A percentile compares a stretch with the other conserved stretches of the same genome.
These are phyloP conservation scores for Paramecium pentaurelia DNA, from an alignment of 73 alveolate species.

Conservation along the genomic window DNA sequence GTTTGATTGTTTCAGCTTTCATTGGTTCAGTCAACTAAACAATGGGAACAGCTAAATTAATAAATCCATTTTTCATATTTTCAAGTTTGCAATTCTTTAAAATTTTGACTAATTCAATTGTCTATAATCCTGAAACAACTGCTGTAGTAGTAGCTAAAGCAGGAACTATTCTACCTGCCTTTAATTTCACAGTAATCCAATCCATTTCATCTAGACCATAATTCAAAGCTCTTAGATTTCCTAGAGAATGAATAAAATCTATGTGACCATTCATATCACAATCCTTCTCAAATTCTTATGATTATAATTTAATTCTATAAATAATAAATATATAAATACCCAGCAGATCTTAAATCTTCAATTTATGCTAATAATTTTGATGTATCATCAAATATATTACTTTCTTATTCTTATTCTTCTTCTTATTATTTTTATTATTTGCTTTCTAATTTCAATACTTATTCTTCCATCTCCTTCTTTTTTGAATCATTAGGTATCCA, in stretches of 20 bases:
- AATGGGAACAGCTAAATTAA: constrained; percentile 56
- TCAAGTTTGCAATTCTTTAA: constrained; percentile 19
- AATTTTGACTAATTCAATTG: constrained; percentile 85
- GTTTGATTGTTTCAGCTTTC: constrained; percentile 1
- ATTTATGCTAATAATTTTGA: constrained; percentile 62
- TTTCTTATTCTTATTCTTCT: constrained; percentile 61
- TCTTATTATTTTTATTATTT: constrained; percentile 4
- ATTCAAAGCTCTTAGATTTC: constrained; percentile 87
- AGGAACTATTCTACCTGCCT: constrained; percentile 97
- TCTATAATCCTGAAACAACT: constrained; percentile 89
- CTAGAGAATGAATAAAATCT: constrained; percentile 88
- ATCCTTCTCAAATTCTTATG: constrained; percentile 94
- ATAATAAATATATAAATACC: not conserved
- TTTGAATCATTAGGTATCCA: constrained; percentile 85
- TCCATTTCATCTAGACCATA: constrained; percentile 90
- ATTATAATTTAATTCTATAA: not conserved
- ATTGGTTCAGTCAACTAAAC: constrained; percentile 50
- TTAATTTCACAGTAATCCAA: constrained; percentile 94
- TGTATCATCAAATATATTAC: constrained; percentile 57
- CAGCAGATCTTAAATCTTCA: constrained; percentile 58
- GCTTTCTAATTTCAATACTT: constrained; percentile 71
- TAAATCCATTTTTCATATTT: constrained; percentile 58
- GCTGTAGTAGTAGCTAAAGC: constrained; percentile 98
- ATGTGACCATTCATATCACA: constrained; percentile 91
- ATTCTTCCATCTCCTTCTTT: constrained; percentile 76